Conservation (phyloP, 805 yeast genomes). For the Lipomyces orientalis region DNA sequence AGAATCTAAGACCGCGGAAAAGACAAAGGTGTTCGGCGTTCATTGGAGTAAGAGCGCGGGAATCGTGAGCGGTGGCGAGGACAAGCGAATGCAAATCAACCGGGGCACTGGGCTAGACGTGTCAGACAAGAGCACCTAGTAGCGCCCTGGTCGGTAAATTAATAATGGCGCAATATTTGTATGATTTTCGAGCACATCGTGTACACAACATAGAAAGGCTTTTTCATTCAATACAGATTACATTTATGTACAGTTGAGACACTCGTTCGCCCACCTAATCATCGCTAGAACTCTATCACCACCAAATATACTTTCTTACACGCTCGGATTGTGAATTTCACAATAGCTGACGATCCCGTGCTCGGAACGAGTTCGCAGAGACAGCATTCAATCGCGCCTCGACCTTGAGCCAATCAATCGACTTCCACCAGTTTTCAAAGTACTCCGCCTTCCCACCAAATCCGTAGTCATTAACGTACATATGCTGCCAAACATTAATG, state of each 20-base stretch:
- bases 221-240: not conserved
- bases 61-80: conserved; percentile 91
- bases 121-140: conserved; percentile 18
- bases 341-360: not conserved
- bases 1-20: conserved; percentile 49
- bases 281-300: not conserved
- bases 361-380: conserved; percentile 2
- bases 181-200: not conserved
- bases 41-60: conserved; percentile 83
- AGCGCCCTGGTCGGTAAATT: not conserved
- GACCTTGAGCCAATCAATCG: conserved; percentile 71
- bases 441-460: conserved; percentile 71
- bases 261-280: not conserved
- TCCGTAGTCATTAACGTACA: conserved; percentile 87
- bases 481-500: conserved; percentile 85
- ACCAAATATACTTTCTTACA: not conserved
- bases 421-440: conserved; percentile 73
- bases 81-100: conserved; percentile 89
- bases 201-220: not conserved
- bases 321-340: not conserved
- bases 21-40: conserved; percentile 80
- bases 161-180: not conserved
- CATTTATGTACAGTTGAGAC: not conserved
- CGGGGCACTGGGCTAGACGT: conserved; percentile 36
- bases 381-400: conserved; percentile 24